Percentiles rank a stretch among this genome's conserved stretches.
phyloP scores from a whole-genome alignment of 305 asterid genomes.

The Withania somnifera region DNA sequence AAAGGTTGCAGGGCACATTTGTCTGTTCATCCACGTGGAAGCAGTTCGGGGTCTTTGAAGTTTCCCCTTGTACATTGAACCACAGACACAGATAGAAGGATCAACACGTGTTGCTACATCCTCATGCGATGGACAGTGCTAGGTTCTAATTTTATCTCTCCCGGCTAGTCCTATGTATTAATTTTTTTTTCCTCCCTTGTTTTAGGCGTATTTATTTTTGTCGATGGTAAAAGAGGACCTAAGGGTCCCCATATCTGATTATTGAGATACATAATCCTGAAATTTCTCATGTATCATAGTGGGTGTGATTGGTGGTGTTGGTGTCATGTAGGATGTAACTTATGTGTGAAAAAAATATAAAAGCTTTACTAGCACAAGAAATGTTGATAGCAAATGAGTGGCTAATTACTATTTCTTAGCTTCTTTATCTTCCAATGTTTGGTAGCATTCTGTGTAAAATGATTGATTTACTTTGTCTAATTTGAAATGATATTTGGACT shows the following conservation, averaged over 20 bases:
- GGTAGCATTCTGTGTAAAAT: background rate
- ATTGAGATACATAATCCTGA: conserved; percentile 13
- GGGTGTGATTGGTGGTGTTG: conserved; percentile 18
- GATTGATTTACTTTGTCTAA: too few relatives aligned
- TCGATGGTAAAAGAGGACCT: conserved; percentile 7
- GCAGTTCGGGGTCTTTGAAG: conserved; percentile 5
- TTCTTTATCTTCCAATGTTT: background rate
- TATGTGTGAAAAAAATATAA: conserved; percentile 13
- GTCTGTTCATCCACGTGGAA: background rate
- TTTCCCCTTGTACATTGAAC: conserved; percentile 20
- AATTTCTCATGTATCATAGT: conserved; percentile 15
- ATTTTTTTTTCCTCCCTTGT: background rate
- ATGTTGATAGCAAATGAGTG: background rate
- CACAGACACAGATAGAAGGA: conserved; percentile 11
- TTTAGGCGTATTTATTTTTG: conserved; percentile 21
- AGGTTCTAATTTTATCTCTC: conserved; percentile 6
- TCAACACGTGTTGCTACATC: background rate
- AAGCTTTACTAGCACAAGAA: background rate
- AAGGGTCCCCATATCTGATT: conserved; percentile 1
- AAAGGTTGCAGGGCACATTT: background rate
- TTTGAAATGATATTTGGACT: too few relatives aligned
- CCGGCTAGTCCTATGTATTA: background rate
- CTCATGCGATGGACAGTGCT: conserved; percentile 7
- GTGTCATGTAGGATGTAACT: conserved; percentile 13
- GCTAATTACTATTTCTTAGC: background rate